Conservation (phyloP, 306 rosid genomes). For the Casuarina glauca region DNA sequence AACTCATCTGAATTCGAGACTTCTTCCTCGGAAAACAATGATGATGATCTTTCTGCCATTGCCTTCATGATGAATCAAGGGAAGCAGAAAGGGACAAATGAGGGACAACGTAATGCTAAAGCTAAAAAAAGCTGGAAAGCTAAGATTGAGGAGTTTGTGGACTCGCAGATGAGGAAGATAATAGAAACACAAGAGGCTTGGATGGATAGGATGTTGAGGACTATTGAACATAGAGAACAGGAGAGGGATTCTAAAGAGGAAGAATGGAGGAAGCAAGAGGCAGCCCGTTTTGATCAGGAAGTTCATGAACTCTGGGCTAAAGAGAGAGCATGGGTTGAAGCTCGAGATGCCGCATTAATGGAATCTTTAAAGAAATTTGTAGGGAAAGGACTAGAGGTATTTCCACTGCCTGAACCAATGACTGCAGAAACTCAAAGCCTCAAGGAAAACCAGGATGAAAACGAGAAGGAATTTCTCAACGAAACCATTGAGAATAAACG, state of each 20-base stretch:
- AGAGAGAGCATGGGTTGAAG: slow-evolving; percentile 70
- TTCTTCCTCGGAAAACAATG: slow-evolving; percentile 61
- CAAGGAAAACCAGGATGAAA: slow-evolving; percentile 25
- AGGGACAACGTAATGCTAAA: slow-evolving; percentile 21
- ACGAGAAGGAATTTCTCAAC: neutral
- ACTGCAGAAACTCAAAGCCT: slow-evolving; percentile 16
- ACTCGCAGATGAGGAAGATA: slow-evolving; percentile 56
- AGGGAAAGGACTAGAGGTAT: slow-evolving; percentile 26
- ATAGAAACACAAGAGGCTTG: slow-evolving; percentile 66
- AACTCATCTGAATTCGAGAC: slow-evolving; percentile 65
- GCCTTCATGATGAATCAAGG: slow-evolving; percentile 42
- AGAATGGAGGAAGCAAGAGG: slow-evolving; percentile 58
- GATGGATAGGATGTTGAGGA: slow-evolving; percentile 64
- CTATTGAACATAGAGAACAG: slow-evolving; percentile 54
- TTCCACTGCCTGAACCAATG: slow-evolving; percentile 12
- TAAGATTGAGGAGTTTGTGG: slow-evolving; percentile 59
- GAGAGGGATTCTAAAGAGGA: slow-evolving; percentile 56
- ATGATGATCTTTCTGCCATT: slow-evolving; percentile 50
- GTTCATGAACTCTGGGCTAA: slow-evolving; percentile 62
- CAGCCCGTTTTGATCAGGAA: slow-evolving; percentile 46
- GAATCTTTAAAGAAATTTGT: slow-evolving; percentile 45
- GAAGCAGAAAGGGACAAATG: slow-evolving; percentile 32
- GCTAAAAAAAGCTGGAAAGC: slow-evolving; percentile 47
- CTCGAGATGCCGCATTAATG: slow-evolving; percentile 63
- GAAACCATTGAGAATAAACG: slow-evolving; percentile 23